Evolutionary conservation across 805 yeast species (phyloP).

Genomic region (Candida ficus): DNA sequence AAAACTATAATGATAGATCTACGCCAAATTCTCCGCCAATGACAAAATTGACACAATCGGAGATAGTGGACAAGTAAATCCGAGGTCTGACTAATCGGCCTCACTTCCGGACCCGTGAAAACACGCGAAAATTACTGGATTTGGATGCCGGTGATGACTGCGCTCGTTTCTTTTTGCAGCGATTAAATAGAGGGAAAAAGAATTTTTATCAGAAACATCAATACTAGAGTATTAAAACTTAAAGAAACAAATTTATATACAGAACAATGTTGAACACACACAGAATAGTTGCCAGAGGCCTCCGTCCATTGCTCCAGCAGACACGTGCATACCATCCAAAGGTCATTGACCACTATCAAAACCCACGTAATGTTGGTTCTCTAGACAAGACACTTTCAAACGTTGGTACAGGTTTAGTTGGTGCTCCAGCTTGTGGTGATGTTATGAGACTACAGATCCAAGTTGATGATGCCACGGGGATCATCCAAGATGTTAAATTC

Average conservation of each 20-base stretch:
- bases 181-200: neutral
- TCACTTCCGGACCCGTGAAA: conserved; percentile 2
- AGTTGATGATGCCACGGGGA: conserved; percentile 85
- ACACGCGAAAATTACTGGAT: conserved; percentile 3
- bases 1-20: no score
- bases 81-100: neutral
- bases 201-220: no score
- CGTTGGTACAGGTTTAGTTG: conserved; percentile 97
- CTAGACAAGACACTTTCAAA: conserved; percentile 67
- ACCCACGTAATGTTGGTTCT: conserved; percentile 96
- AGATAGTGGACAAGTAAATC: neutral
- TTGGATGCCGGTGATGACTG: neutral
- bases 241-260: neutral
- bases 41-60: neutral
- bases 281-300: conserved; percentile 13
- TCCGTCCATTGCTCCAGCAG: conserved; percentile 22
- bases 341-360: conserved; percentile 92
- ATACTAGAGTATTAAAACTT: no score
- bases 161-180: neutral
- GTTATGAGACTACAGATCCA: conserved; percentile 96
- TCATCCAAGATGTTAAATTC: conserved; percentile 91
- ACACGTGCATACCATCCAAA: conserved; percentile 73
- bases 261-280: conserved; percentile 18
- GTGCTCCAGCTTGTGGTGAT: conserved; percentile 99
- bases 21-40: no score